Conservation (phyloP, 345 rosid genomes). For the Physaria fendleri region DNA sequence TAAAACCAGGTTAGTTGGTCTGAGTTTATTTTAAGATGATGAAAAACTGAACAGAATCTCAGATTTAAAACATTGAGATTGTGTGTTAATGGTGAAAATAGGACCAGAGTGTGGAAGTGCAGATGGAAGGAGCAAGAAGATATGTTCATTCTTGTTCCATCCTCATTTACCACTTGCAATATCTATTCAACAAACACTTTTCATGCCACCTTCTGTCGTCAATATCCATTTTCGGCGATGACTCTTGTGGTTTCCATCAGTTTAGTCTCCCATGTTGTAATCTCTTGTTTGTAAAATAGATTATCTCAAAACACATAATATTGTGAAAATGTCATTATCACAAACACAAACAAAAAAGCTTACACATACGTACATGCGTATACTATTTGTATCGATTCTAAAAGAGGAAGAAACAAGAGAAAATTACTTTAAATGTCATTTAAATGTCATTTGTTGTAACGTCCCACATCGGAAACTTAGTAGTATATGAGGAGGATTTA, state of each 20-base stretch:
- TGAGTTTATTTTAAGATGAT: background rate
- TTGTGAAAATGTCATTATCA: background rate
- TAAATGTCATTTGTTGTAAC: no score
- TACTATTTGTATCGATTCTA: background rate
- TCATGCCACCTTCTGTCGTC: constrained; percentile 63
- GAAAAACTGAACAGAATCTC: background rate
- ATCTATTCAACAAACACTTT: constrained; percentile 74
- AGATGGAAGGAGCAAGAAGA: constrained; percentile 61
- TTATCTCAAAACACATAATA: background rate
- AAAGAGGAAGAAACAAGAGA: background rate
- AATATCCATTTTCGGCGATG: constrained; percentile 89
- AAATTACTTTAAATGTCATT: no score
- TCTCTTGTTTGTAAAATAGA: background rate
- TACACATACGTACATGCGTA: background rate
- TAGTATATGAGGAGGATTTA: no score
- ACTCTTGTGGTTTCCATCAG: background rate
- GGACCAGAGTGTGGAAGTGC: constrained; percentile 84
- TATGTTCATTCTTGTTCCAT: constrained; percentile 84
- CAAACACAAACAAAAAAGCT: no score
- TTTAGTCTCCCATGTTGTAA: constrained; percentile 5
- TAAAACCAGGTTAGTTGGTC: constrained; percentile 62
- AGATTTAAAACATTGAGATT: background rate
- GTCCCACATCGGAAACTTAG: no score
- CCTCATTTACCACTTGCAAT: constrained; percentile 83
- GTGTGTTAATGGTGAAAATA: constrained; percentile 21